Conservation (phyloP, 2,329 filamentous ascomycete genomes). For the Claviceps cyperi region DNA sequence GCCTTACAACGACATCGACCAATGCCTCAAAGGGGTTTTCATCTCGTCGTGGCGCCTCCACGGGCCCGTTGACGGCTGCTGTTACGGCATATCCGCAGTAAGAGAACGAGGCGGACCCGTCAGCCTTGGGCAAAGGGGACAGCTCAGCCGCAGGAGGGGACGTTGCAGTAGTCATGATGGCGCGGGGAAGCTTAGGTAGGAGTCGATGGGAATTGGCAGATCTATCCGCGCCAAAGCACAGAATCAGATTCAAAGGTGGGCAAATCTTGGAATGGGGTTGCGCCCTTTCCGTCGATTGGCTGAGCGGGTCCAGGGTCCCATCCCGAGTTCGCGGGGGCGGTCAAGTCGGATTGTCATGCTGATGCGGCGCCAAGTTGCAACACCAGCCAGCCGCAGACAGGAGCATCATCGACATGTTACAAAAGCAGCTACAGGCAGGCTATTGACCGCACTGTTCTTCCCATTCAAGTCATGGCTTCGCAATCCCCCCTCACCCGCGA, state of each 20-base stretch:
- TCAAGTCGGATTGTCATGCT: background rate
- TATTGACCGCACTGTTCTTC: background rate
- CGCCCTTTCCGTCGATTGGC: background rate
- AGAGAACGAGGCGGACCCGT: constrained; percentile 68
- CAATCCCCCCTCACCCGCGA: constrained; percentile 2
- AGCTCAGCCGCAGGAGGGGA: constrained; percentile 37
- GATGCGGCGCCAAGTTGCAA: background rate
- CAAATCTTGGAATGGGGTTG: background rate
- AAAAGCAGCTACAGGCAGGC: background rate
- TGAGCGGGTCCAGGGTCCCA: background rate
- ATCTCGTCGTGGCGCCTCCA: constrained; percentile 79
- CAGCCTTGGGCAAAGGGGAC: constrained; percentile 51
- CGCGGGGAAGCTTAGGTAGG: background rate
- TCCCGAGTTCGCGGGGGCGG: background rate
- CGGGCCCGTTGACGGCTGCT: constrained; percentile 78
- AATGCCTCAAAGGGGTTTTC: constrained; percentile 84
- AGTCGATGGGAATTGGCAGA: background rate
- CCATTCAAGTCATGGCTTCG: constrained; percentile 13
- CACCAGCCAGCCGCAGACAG: background rate
- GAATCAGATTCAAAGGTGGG: background rate
- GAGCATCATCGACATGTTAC: background rate
- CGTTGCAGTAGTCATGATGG: constrained; percentile 29
- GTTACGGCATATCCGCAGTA: constrained; percentile 67
- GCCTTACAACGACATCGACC: constrained; percentile 80
- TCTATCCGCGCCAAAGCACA: background rate